Evolutionary conservation across 2,329 filamentous ascomycete species (phyloP).

Genomic region (Dothideomycetidae sp.): DNA sequence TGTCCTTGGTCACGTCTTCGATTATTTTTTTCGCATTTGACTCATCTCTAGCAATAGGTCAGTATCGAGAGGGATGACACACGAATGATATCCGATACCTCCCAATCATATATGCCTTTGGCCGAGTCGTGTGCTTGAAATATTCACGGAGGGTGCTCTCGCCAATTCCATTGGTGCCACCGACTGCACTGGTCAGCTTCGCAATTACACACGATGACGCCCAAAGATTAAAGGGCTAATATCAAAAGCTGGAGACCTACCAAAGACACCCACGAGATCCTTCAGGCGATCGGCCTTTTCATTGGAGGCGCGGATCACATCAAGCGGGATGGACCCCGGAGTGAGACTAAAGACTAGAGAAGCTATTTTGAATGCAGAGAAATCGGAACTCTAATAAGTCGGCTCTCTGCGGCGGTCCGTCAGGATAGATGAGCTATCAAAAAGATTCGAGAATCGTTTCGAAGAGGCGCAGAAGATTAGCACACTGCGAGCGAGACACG

Average conservation of each 20-base stretch:
- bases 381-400: too few species aligned
- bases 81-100: slow-evolving; percentile 15
- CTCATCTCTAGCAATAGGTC: slow-evolving; percentile 19
- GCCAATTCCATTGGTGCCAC: slow-evolving; percentile 31
- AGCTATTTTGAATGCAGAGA: slow-evolving; percentile 11
- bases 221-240: too few species aligned
- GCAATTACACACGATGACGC: not conserved
- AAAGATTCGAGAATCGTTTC: too few species aligned
- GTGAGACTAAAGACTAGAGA: slow-evolving; percentile 13
- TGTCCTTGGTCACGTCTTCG: slow-evolving; percentile 25
- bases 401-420: too few species aligned
- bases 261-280: slow-evolving; percentile 23
- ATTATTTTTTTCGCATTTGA: slow-evolving; percentile 25
- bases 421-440: too few species aligned
- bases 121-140: slow-evolving; percentile 25
- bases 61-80: not conserved
- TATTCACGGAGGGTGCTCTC: slow-evolving; percentile 30
- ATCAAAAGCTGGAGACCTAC: too few species aligned
- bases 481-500: too few species aligned
- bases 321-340: slow-evolving; percentile 14
- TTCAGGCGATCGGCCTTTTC: slow-evolving; percentile 17
- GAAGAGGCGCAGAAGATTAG: too few species aligned
- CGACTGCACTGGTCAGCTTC: slow-evolving; percentile 17
- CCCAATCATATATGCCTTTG: slow-evolving; percentile 31
- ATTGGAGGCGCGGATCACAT: slow-evolving; percentile 21